Evolutionary conservation across 73 alveolate genomes (phyloP).

Genomic region (Paramecium caudatum): DNA sequence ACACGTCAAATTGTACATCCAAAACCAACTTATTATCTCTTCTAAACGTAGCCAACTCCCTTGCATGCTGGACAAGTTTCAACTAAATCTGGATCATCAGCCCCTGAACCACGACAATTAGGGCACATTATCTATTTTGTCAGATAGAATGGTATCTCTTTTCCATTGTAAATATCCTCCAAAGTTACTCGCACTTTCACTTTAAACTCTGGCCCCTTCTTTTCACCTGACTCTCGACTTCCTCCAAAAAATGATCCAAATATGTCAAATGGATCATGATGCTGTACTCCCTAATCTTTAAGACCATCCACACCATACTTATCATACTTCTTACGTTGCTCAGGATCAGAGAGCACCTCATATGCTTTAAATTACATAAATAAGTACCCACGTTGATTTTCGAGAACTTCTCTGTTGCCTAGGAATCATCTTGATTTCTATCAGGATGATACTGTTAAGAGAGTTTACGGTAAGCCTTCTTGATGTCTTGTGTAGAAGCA

Average conservation of each 20-base stretch:
- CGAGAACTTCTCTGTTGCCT: conserved; percentile 72
- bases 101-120: conserved; percentile 95
- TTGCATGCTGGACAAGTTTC: conserved; percentile 86
- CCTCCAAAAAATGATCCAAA: conserved; percentile 89
- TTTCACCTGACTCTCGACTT: conserved; percentile 74
- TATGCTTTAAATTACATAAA: conserved; percentile 76
- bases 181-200: conserved; percentile 84
- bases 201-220: conserved; percentile 83
- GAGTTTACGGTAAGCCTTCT: conserved; percentile 87
- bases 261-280: conserved; percentile 90
- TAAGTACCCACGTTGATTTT: conserved; percentile 73
- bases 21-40: conserved; percentile 87
- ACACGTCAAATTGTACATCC: conserved; percentile 85
- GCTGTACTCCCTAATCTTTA: conserved; percentile 77
- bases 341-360: conserved; percentile 88
- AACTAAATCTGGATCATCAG: conserved; percentile 91
- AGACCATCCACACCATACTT: conserved; percentile 93
- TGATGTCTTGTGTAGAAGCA: conserved; percentile 87
- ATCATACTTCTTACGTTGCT: conserved; percentile 88
- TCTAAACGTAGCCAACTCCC: conserved; percentile 87
- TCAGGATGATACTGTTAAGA: conserved; percentile 90
- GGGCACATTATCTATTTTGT: conserved; percentile 89
- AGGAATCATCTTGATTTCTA: conserved; percentile 86
- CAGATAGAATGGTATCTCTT: conserved; percentile 85
- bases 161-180: conserved; percentile 90